Percentiles rank a stretch among this genome's conserved stretches.
These are phyloP conservation scores for Starmera caribaea DNA, from an alignment of 805 yeast species.

Conservation along the genomic window DNA sequence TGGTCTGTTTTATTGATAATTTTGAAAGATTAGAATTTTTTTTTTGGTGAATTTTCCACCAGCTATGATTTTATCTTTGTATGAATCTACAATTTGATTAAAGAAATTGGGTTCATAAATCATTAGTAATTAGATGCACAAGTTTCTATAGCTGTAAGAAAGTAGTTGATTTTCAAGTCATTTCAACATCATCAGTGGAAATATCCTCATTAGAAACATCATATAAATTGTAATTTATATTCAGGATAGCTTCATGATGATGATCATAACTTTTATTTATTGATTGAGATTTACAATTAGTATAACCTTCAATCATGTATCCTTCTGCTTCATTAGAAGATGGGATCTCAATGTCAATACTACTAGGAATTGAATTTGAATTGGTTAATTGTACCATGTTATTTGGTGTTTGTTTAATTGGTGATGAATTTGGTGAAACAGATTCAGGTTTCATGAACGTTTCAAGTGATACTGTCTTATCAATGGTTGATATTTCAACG, in stretches of 20 bases:
- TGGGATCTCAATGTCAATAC: conserved; percentile 1
- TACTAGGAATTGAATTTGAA: conserved; percentile 1
- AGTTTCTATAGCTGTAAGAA: too few species aligned
- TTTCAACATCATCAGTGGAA: conserved; percentile 11
- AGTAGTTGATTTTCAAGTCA: too few species aligned
- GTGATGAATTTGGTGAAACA: neutral
- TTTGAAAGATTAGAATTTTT: too few species aligned
- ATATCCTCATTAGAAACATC: conserved; percentile 15
- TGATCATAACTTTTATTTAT: conserved; percentile 13
- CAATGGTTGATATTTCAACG: conserved; percentile 11
- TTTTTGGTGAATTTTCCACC: too few species aligned
- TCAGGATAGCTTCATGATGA: conserved; percentile 16
- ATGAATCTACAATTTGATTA: neutral
- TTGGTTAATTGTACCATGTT: neutral
- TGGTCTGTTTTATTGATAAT: too few species aligned
- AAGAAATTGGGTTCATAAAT: neutral
- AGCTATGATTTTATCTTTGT: too few species aligned
- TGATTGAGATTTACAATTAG: conserved; percentile 1
- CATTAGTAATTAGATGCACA: too few species aligned
- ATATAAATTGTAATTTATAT: conserved; percentile 16
- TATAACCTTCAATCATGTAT: conserved; percentile 19
- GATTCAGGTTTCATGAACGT: conserved; percentile 3
- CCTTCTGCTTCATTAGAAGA: conserved; percentile 16
- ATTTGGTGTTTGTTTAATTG: neutral
- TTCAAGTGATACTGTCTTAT: conserved; percentile 7